phyloP scores from a whole-genome alignment of 2,329 filamentous ascomycete species.

The Sordariomycetes sp. region DNA sequence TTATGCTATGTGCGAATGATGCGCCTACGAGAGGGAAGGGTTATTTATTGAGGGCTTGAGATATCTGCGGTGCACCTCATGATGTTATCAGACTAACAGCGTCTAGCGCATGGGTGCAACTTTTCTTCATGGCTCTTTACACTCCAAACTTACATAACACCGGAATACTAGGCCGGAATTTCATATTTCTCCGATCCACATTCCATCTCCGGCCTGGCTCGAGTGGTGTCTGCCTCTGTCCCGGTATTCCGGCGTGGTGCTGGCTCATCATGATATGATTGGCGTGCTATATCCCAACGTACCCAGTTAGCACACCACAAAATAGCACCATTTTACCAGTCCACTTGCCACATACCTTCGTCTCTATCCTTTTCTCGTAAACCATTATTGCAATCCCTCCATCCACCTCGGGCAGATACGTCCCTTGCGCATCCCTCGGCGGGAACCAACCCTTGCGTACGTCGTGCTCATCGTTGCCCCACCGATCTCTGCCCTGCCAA shows the following conservation, averaged over 20 bases:
- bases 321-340: not conserved
- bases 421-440: not conserved
- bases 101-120: no score
- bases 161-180: not conserved
- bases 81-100: no score
- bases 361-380: not conserved
- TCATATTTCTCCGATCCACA: not conserved
- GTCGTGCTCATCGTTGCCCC: not conserved
- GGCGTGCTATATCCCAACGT: not conserved
- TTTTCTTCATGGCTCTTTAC: no score
- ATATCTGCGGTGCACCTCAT: no score
- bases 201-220: not conserved
- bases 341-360: not conserved
- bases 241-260: not conserved
- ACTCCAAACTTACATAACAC: not conserved
- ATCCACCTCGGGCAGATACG: not conserved
- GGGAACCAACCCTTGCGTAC: not conserved
- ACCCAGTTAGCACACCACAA: not conserved
- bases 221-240: not conserved
- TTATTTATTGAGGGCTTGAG: no score
- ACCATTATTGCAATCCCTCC: not conserved
- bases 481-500: not conserved
- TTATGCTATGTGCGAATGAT: no score
- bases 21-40: no score
- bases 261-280: not conserved